These are phyloP conservation scores for Styphnolobium japonicum DNA, from an alignment of 306 rosid genomes.

Conservation along the genomic window DNA sequence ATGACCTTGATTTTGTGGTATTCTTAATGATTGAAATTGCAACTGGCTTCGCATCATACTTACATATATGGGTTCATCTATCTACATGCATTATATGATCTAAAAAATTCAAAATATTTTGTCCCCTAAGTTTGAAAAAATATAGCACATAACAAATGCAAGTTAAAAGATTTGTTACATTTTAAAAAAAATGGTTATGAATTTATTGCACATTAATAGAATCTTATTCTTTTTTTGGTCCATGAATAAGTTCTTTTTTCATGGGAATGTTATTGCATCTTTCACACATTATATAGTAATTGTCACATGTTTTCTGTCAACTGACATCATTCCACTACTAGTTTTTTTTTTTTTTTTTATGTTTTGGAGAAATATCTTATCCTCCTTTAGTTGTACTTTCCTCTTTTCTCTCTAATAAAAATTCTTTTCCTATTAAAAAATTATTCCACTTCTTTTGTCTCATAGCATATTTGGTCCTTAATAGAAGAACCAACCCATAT, in stretches of 20 bases:
- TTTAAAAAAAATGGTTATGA: neutral
- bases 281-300: neutral
- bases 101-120: neutral
- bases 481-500: neutral
- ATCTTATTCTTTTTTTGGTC: neutral
- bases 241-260: no score
- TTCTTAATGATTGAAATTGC: neutral
- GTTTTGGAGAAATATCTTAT: neutral
- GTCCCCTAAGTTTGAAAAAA: neutral
- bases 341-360: neutral
- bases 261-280: neutral
- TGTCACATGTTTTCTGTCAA: neutral
- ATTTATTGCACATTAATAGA: neutral
- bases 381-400: neutral
- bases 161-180: neutral
- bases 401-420: neutral
- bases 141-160: neutral
- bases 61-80: neutral
- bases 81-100: neutral
- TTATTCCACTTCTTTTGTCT: neutral
- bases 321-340: neutral
- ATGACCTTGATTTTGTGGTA: slow-evolving; percentile 1
- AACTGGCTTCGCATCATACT: neutral
- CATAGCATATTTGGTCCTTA: neutral
- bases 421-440: neutral